Base-by-base conservation (phyloP, 2,329 filamentous ascomycete species). In the Sporothrix schenckii region DNA sequence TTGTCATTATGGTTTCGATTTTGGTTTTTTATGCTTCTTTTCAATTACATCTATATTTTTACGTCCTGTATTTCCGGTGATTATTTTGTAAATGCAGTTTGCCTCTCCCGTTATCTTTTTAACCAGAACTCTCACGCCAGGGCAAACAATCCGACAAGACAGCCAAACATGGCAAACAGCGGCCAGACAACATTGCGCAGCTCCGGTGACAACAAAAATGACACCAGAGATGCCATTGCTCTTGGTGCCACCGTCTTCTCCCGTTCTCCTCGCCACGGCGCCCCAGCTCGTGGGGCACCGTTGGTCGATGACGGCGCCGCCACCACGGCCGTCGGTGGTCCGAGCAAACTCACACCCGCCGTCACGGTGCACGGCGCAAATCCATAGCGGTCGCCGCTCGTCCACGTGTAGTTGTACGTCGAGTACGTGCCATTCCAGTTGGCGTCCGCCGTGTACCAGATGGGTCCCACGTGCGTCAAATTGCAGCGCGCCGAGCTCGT, bases 301-400 rank as follows among this genome's bases (percentile, higher is more conserved):
- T 67, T 71, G 4, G 61, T 68, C 7, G 71, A 68, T 16, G 68
- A 16, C 56, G 63, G 65, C 14, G 63, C 56, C 24, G 70, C 73
- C 34, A 61, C 34, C 1, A 61, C 34, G 1, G 71, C 71, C n/a
- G 34, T 66, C 14, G 72, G 63, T 16, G 50, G 67, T 13, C 47
- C 71, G 66, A 76, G n/a, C 72, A 75, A 27, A 61, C 74, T 74
- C 7, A 70, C 75, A 1, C 73, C 75, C 41, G 68, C 66, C 11
- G 76, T 77, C 61, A 76, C 72, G 10, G 76, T 77, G 16, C 76
- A 75, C n/a, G 75, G 75, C 54, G 74, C 76, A 67, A 74, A 77
- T 13, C 75, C 76, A 65, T 73, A 75, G 24, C 76, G 71, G 67
- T 75, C 75, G 39, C 76, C 76, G 72, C 73, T 75, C 49, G 74